Percentiles rank a stretch among this genome's conserved stretches.
These are phyloP conservation scores for Beauveria sp. DNA, from an alignment of 2,329 filamentous ascomycete genomes.

Conservation along the genomic window DNA sequence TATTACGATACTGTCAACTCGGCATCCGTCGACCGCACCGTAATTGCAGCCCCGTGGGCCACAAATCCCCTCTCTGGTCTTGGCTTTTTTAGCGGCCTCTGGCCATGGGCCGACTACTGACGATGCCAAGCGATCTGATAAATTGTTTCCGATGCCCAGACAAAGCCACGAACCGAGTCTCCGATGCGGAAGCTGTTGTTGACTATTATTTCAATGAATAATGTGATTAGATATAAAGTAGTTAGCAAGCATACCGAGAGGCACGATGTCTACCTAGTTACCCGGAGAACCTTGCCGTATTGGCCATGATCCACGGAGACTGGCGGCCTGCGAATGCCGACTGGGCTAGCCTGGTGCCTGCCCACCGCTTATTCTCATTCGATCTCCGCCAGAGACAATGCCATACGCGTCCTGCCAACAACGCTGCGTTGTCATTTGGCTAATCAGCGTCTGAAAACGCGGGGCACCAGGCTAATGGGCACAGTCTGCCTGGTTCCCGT, in stretches of 20 bases:
- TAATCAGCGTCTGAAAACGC: neutral
- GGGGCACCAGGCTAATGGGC: neutral
- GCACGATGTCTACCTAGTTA: no score
- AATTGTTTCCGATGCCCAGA: neutral
- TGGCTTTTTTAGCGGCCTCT: neutral
- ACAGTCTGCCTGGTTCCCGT: neutral
- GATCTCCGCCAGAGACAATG: neutral
- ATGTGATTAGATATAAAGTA: neutral
- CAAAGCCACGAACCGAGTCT: neutral
- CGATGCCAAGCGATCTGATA: slow-evolving; percentile 9
- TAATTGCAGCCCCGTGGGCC: neutral
- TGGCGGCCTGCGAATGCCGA: neutral
- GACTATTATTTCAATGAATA: no score
- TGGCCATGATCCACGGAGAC: no score
- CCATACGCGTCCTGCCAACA: neutral
- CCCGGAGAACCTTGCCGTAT: neutral
- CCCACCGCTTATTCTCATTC: slow-evolving; percentile 4
- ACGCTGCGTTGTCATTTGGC: neutral
- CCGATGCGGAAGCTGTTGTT: neutral
- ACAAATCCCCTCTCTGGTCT: neutral
- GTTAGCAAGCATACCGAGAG: no score
- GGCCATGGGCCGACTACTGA: neutral
- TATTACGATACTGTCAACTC: neutral
- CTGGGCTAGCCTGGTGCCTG: neutral
- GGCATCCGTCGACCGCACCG: neutral